Percentiles rank a stretch among this genome's conserved stretches.
Evolutionary conservation across 495 filamentous ascomycete species (phyloP).

Genomic region (Podospora fimiseda): DNA sequence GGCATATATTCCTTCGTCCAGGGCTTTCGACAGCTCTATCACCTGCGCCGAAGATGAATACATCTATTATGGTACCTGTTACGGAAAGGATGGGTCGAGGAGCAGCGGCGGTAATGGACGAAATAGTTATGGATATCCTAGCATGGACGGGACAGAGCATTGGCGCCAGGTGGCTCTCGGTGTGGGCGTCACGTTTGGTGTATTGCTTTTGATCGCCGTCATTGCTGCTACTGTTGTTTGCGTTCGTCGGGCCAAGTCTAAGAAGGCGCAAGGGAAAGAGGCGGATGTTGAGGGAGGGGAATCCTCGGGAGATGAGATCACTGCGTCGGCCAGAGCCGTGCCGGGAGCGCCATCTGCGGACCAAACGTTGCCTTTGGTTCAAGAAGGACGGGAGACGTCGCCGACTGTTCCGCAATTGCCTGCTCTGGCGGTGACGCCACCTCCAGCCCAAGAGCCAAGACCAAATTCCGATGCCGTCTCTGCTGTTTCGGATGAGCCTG

Average conservation of each 20-base stretch:
- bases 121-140: too few relatives aligned
- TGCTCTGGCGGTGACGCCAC: conserved; percentile 2
- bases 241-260: too few relatives aligned
- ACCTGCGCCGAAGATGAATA: too few relatives aligned
- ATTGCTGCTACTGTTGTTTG: conserved; percentile 12
- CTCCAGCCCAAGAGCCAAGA: not conserved
- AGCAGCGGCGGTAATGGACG: too few relatives aligned
- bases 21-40: too few relatives aligned
- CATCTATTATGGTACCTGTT: too few relatives aligned
- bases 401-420: not conserved
- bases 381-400: not conserved
- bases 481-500: conserved; percentile 2
- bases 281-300: not conserved
- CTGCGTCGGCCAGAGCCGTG: not conserved
- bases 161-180: conserved; percentile 18
- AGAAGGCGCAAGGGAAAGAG: conserved; percentile 1
- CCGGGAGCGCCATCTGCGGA: not conserved
- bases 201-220: conserved; percentile 6
- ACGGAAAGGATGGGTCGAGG: too few relatives aligned
- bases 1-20: conserved; percentile 25
- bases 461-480: conserved; percentile 7
- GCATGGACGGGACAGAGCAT: too few relatives aligned
- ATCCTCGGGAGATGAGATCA: not conserved
- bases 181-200: conserved; percentile 15
- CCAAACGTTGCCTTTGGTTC: conserved; percentile 6